phyloP scores from a whole-genome alignment of 192 early-diverging fungal species.

The Allomyces arbusculus region DNA sequence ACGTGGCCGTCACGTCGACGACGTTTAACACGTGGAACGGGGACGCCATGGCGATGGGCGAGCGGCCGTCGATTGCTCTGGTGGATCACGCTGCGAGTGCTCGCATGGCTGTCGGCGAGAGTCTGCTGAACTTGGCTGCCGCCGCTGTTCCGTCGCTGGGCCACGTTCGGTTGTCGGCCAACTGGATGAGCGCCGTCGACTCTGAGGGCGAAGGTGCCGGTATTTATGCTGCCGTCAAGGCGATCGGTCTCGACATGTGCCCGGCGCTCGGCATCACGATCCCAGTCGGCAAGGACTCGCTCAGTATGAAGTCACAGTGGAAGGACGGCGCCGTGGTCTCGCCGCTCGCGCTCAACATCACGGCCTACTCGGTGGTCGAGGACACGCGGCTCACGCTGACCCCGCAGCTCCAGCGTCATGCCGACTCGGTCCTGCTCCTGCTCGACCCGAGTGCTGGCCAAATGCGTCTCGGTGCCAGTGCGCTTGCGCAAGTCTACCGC shows the following conservation, averaged over 20 bases:
- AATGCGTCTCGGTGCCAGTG: constrained; percentile 78
- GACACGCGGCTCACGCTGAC: constrained; percentile 74
- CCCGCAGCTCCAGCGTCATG: constrained; percentile 48
- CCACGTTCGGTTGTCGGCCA: constrained; percentile 72
- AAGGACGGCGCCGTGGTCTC: constrained; percentile 50
- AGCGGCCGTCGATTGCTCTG: constrained; percentile 72
- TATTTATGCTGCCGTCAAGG: constrained; percentile 79
- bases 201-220: constrained; percentile 80
- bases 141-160: constrained; percentile 54
- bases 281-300: constrained; percentile 98
- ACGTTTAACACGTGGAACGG: constrained; percentile 39
- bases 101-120: constrained; percentile 92
- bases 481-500: constrained; percentile 85
- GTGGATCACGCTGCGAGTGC: constrained; percentile 71
- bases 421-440: constrained; percentile 48
- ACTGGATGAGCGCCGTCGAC: constrained; percentile 94
- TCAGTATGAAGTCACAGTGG: constrained; percentile 98
- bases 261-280: constrained; percentile 79
- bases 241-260: constrained; percentile 84
- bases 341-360: constrained; percentile 80
- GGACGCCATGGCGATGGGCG: constrained; percentile 97
- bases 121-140: constrained; percentile 75
- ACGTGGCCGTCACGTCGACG: constrained; percentile 73
- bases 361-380: constrained; percentile 74
- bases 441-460: constrained; percentile 69